Evolutionary conservation across 2,329 filamentous ascomycete genomes (phyloP).

Genomic region (Cadophora sp.): DNA sequence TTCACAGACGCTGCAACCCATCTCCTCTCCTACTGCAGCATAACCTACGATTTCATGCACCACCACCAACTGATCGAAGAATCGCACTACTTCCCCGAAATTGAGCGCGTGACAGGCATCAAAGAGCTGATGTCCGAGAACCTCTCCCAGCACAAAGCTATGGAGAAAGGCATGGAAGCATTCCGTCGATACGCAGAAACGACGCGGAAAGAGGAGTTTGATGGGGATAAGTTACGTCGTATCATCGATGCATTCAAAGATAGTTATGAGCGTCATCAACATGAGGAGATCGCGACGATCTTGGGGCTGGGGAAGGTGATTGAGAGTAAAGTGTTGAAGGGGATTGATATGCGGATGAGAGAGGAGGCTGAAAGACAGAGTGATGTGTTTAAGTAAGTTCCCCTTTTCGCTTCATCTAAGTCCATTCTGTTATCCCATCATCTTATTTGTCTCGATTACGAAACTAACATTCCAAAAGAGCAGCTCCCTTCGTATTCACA

Average conservation of each 20-base stretch:
- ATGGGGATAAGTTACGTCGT: constrained; percentile 34
- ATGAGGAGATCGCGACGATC: constrained; percentile 43
- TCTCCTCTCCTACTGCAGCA: constrained; percentile 45
- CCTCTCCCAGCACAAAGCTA: constrained; percentile 46
- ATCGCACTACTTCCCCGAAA: constrained; percentile 45
- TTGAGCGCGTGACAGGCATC: constrained; percentile 44
- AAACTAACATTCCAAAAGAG: constrained; percentile 28
- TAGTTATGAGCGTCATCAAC: constrained; percentile 41
- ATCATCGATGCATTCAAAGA: constrained; percentile 41
- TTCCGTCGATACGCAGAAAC: constrained; percentile 41
- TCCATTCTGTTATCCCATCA: background rate
- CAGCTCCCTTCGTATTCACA: constrained; percentile 34
- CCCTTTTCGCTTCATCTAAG: background rate
- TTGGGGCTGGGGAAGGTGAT: constrained; percentile 37
- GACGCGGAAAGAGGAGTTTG: constrained; percentile 38
- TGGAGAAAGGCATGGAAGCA: constrained; percentile 43
- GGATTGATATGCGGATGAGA: constrained; percentile 34
- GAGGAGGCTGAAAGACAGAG: constrained; percentile 33
- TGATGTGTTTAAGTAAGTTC: constrained; percentile 39
- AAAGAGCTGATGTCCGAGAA: constrained; percentile 46
- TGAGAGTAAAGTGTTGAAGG: constrained; percentile 25
- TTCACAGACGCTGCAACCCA: constrained; percentile 43
- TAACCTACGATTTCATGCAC: constrained; percentile 44
- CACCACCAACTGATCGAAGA: constrained; percentile 49
- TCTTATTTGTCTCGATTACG: background rate